Conservation (phyloP, 495 filamentous ascomycete genomes). For the Cercophora samala region DNA sequence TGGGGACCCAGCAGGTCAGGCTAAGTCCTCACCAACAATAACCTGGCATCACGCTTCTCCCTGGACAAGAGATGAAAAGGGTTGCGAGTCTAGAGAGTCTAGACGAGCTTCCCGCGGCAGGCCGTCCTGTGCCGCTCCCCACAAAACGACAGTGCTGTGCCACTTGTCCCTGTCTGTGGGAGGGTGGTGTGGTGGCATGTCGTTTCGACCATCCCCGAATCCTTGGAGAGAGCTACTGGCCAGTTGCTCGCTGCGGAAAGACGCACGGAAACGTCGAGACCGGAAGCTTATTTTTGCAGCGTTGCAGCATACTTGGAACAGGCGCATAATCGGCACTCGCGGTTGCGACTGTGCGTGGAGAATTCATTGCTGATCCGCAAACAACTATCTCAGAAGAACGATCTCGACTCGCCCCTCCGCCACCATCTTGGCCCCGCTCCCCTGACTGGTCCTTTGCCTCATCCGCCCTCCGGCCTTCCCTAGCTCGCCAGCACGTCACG, state of each 20-base stretch:
- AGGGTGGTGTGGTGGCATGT: background rate
- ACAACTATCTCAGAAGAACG: constrained; percentile 16
- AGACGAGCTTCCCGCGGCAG: background rate
- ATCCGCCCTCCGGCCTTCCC: constrained; percentile 23
- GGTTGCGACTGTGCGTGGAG: constrained; percentile 15
- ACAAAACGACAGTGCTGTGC: background rate
- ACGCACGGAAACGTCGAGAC: background rate
- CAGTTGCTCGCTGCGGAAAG: background rate
- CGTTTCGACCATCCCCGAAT: background rate
- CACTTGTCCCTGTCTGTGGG: background rate
- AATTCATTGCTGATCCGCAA: background rate
- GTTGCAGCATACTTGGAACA: constrained; percentile 4
- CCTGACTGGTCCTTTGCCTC: constrained; percentile 27
- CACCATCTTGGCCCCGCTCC: constrained; percentile 25
- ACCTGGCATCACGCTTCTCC: background rate
- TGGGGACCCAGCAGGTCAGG: constrained; percentile 1
- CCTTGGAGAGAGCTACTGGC: no score
- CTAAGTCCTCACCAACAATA: constrained; percentile 4
- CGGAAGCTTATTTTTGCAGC: constrained; percentile 11
- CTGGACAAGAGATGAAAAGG: background rate
- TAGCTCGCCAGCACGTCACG: constrained; percentile 6
- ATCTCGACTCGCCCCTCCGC: constrained; percentile 35
- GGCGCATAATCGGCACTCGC: background rate
- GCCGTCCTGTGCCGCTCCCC: background rate
- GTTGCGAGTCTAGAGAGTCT: background rate